phyloP scores from a whole-genome alignment of 495 filamentous ascomycete genomes.

The Podospora fimiseda region DNA sequence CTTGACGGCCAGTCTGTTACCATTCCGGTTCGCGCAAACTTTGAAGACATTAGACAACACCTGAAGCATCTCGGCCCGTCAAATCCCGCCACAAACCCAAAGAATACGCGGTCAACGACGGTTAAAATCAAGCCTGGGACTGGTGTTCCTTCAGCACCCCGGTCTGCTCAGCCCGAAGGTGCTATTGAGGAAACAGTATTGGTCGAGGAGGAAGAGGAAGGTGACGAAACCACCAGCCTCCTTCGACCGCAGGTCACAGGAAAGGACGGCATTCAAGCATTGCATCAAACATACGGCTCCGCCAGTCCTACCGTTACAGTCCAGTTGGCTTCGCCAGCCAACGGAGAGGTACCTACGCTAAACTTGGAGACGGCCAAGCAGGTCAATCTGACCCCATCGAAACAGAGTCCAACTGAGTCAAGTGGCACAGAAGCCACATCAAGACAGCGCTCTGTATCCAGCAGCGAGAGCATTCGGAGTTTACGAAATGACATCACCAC shows the following conservation, averaged over 20 bases:
- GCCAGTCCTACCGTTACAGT: constrained; percentile 31
- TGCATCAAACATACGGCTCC: constrained; percentile 62
- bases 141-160: constrained; percentile 11
- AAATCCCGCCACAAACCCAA: constrained; percentile 79
- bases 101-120: constrained; percentile 72
- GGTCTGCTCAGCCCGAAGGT: constrained; percentile 20
- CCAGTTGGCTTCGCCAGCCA: constrained; percentile 22
- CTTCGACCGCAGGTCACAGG: constrained; percentile 34
- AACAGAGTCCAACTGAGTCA: constrained; percentile 10
- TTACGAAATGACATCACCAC: too few species aligned
- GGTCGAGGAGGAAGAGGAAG: constrained; percentile 13
- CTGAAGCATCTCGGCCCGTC: constrained; percentile 88
- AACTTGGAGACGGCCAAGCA: constrained; percentile 16
- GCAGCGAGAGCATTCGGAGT: constrained; percentile 17
- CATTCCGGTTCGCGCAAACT: constrained; percentile 44
- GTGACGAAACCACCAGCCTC: constrained; percentile 37
- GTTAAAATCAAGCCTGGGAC: constrained; percentile 82
- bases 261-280: constrained; percentile 63
- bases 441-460: constrained; percentile 10
- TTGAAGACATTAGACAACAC: constrained; percentile 69
- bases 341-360: constrained; percentile 13
- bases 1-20: constrained; percentile 36
- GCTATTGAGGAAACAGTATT: constrained; percentile 14
- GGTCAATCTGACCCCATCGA: constrained; percentile 23
- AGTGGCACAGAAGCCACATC: neutral